Percentiles rank a stretch among this genome's conserved stretches.
phyloP scores from a whole-genome alignment of 768 basidiomycete genomes.

The Calocybe cyanea region DNA sequence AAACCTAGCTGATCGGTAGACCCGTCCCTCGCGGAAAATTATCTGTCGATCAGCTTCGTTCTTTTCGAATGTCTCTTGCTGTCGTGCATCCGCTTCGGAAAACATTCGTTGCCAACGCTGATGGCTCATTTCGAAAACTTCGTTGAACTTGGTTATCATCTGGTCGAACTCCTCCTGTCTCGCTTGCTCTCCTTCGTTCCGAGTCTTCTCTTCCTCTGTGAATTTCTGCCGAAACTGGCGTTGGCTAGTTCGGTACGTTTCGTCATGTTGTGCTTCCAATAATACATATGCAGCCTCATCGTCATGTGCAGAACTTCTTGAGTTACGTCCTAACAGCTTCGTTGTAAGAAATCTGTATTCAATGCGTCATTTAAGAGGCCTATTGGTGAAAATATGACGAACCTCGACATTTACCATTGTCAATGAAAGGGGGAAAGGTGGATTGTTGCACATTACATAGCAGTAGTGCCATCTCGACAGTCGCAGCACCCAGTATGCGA shows the following conservation, averaged over 20 bases:
- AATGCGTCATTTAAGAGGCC: too few relatives aligned
- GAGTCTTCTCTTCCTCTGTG: constrained; percentile 1
- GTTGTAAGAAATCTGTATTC: too few relatives aligned
- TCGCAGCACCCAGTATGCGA: too few relatives aligned
- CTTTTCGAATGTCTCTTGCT: background rate
- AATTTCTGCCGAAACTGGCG: constrained; percentile 1
- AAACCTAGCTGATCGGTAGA: background rate
- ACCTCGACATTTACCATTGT: too few relatives aligned
- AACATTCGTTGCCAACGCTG: background rate
- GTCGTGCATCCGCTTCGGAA: background rate
- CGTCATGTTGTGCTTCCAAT: background rate
- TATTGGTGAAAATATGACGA: too few relatives aligned
- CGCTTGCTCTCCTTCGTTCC: constrained; percentile 2
- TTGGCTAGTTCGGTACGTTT: background rate
- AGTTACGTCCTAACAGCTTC: too few relatives aligned
- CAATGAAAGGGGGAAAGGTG: too few relatives aligned
- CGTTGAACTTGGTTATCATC: background rate
- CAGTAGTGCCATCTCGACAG: too few relatives aligned
- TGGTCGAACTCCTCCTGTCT: constrained; percentile 2
- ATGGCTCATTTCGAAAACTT: background rate
- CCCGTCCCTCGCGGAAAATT: constrained; percentile 4
- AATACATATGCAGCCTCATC: constrained; percentile 1
- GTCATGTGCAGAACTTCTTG: too few relatives aligned
- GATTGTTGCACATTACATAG: too few relatives aligned
- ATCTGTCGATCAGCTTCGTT: background rate